Evolutionary conservation across 208 protist species (phyloP).

Genomic region (Leishmania tropica): DNA sequence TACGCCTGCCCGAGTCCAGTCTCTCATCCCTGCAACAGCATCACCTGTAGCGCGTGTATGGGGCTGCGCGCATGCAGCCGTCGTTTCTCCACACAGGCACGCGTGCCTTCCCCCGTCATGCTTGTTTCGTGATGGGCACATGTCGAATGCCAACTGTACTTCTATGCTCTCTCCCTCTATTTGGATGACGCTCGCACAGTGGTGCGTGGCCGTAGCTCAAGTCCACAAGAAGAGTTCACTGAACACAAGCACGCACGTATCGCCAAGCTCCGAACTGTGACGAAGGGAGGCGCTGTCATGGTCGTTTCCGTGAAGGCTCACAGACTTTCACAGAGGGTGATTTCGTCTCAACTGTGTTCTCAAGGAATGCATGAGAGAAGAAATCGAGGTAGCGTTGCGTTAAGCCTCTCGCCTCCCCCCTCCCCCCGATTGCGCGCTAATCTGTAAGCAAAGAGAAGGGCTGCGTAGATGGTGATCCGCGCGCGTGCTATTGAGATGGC

Average conservation of each 20-base stretch:
- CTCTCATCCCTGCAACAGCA: background rate
- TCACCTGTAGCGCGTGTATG: background rate
- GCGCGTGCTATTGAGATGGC: background rate
- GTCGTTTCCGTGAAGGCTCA: background rate
- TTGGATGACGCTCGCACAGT: background rate
- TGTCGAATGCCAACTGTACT: too few relatives aligned
- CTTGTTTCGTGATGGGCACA: background rate
- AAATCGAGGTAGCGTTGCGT: background rate
- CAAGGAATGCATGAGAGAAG: background rate
- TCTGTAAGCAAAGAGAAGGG: background rate
- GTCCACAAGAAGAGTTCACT: background rate
- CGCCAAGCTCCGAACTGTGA: background rate
- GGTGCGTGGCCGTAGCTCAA: background rate
- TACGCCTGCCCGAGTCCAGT: conserved; percentile 4
- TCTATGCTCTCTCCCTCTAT: background rate
- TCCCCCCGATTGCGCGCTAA: background rate
- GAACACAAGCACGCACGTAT: background rate
- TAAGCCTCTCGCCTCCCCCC: too few relatives aligned
- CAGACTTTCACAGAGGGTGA: background rate
- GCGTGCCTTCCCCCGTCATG: background rate
- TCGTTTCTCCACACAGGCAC: background rate
- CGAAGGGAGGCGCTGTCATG: background rate
- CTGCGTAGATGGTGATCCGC: background rate
- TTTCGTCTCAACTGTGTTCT: background rate
- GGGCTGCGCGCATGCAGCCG: background rate